Base-by-base conservation (phyloP, 805 yeast genomes). In the Candida bentonensis region DNA sequence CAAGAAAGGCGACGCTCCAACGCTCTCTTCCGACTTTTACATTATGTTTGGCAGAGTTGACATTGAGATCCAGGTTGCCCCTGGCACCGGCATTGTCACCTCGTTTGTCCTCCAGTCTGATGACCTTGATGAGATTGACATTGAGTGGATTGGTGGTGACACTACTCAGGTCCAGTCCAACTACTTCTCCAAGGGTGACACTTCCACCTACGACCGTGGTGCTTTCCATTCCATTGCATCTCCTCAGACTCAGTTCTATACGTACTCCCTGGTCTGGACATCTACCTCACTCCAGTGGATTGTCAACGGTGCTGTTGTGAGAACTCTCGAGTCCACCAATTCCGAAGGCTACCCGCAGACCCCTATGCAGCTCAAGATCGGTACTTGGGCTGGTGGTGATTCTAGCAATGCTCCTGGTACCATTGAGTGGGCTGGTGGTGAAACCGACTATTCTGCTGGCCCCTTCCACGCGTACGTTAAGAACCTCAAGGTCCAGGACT, bases 11-110 rank as follows among this genome's bases (percentile, higher is more conserved):
- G 92, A 85, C 58, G 81, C 82, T 57, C 96, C 95, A 2, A 72
- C 87, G 3, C 63, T 86, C 45, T 71, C 69, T 51, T 84, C 95
- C 3, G 72, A 79, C 49, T 85, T 82, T 60, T 85, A 85, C 64
- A 74, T 88, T 53, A 83, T 87, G 92, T 88, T 79, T 61, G 96
- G 96, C 47, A 77, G 77, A 50, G 74, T 86, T 23, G 94, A 83
- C 59, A 86, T 77, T 3, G 68, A 67, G 1, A 59, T 82, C 48
- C 71, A 79, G 58, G 82, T 88, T 15, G 88, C 94, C 3, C 65
- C 72, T 15, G 96, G 95, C 22, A 62, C 61, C 17, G 96, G 96
- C 49, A 70, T 88, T 34, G 76, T 86, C 13, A 81, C 95, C 0
- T 79, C 92, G 2, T 76, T 87, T 52, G 84, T 79, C 51, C 68